Conservation (phyloP, 1,139 yeast genomes). For the Wickerhamiella infanticola region DNA sequence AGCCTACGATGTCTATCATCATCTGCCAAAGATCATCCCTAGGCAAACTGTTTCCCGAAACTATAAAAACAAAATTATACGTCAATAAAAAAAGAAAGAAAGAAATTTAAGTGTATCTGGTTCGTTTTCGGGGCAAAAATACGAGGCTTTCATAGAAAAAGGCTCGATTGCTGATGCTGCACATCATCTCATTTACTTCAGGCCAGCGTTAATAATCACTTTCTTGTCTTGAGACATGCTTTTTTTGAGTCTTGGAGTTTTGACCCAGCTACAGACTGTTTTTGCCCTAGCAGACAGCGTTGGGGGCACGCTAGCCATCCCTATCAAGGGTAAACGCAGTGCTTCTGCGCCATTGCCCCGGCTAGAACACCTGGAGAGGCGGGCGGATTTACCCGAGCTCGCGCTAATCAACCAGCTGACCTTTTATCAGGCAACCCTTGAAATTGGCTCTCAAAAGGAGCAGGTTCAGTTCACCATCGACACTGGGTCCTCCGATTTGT, state of each 20-base stretch:
- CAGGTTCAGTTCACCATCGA: slow-evolving; percentile 27
- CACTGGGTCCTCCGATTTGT: slow-evolving; percentile 33
- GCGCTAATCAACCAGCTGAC: neutral
- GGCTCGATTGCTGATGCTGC: too few species aligned
- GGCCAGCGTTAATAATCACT: neutral
- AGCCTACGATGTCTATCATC: too few species aligned
- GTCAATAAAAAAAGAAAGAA: too few species aligned
- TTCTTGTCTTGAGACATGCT: neutral
- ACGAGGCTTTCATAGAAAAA: too few species aligned
- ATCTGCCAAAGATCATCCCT: too few species aligned
- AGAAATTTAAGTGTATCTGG: too few species aligned
- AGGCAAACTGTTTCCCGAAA: too few species aligned
- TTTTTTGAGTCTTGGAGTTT: neutral
- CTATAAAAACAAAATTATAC: too few species aligned
- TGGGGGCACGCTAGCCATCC: neutral
- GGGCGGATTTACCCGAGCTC: slow-evolving; percentile 1
- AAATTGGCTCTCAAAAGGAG: slow-evolving; percentile 30
- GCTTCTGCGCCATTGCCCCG: neutral
- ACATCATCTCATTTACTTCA: too few species aligned
- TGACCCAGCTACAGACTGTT: neutral
- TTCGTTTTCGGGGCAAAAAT: too few species aligned
- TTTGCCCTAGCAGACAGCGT: neutral
- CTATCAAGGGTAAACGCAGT: neutral
- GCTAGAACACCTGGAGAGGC: neutral
- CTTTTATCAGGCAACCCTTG: slow-evolving; percentile 23